Evolutionary conservation across 306 rosid species (phyloP).

Genomic region (Glycyrrhiza uralensis): DNA sequence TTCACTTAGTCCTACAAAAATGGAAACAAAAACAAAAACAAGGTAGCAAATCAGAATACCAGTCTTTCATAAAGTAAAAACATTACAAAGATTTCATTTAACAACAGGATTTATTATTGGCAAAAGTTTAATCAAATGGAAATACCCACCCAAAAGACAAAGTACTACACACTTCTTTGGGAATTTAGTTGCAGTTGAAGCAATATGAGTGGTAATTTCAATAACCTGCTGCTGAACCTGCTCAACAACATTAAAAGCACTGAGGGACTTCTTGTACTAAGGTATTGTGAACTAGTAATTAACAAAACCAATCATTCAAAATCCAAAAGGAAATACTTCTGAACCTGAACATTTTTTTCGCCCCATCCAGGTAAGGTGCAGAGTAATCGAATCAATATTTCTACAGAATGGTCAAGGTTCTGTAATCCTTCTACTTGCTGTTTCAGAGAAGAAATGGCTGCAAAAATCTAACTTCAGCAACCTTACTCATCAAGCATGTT

Average conservation of each 20-base stretch:
- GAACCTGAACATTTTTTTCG: slow-evolving; percentile 98
- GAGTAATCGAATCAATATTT: slow-evolving; percentile 76
- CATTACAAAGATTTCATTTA: neutral
- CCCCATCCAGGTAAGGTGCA: slow-evolving; percentile 96
- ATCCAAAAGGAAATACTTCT: slow-evolving; percentile 16
- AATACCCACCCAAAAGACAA: slow-evolving; percentile 76
- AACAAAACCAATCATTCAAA: neutral
- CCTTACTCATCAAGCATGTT: slow-evolving; percentile 10
- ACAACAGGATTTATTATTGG: neutral
- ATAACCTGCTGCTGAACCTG: slow-evolving; percentile 99
- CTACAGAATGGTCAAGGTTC: slow-evolving; percentile 63
- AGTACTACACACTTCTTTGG: slow-evolving; percentile 95
- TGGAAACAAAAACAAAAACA: slow-evolving; percentile 5
- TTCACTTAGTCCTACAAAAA: slow-evolving; percentile 75
- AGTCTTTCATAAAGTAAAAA: neutral
- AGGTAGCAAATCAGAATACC: neutral
- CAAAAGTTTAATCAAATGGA: slow-evolving; percentile 6
- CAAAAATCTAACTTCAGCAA: slow-evolving; percentile 32
- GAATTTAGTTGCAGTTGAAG: slow-evolving; percentile 67
- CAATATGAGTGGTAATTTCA: slow-evolving; percentile 71
- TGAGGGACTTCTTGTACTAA: neutral
- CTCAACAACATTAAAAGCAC: slow-evolving; percentile 23
- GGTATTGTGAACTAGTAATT: slow-evolving; percentile 6
- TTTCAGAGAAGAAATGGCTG: slow-evolving; percentile 86
- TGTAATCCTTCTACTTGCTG: slow-evolving; percentile 80